Evolutionary conservation across 257 asterid species (phyloP).

Genomic region (Solanum raphanifolium): DNA sequence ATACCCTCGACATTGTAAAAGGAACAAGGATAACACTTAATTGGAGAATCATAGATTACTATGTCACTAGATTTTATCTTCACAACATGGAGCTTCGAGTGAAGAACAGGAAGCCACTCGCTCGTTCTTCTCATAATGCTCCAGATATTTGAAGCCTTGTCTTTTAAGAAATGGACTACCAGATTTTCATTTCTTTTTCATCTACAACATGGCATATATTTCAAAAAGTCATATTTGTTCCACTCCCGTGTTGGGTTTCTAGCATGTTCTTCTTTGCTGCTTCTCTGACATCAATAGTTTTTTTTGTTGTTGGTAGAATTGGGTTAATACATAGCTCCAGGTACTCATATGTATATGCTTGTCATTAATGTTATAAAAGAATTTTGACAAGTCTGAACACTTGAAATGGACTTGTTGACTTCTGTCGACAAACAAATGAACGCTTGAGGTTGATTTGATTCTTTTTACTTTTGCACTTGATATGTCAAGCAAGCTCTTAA

Average conservation of each 20-base stretch:
- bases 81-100: conserved; percentile 19
- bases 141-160: conserved; percentile 15
- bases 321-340: neutral
- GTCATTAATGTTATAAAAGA: neutral
- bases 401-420: neutral
- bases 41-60: neutral
- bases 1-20: neutral
- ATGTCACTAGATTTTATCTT: neutral
- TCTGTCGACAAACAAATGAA: neutral
- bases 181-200: neutral
- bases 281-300: neutral
- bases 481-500: neutral
- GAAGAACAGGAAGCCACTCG: conserved; percentile 17
- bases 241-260: neutral
- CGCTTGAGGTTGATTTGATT: neutral
- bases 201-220: conserved; percentile 8
- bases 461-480: neutral
- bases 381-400: neutral
- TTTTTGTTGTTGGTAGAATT: neutral
- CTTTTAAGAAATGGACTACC: conserved; percentile 5
- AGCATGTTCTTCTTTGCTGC: neutral
- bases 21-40: neutral
- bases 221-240: neutral
- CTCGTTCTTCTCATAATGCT: conserved; percentile 29
- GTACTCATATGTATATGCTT: neutral